These are phyloP conservation scores for Rhinocladiella similis DNA, from an alignment of 2,329 filamentous ascomycete species.

Conservation along the genomic window DNA sequence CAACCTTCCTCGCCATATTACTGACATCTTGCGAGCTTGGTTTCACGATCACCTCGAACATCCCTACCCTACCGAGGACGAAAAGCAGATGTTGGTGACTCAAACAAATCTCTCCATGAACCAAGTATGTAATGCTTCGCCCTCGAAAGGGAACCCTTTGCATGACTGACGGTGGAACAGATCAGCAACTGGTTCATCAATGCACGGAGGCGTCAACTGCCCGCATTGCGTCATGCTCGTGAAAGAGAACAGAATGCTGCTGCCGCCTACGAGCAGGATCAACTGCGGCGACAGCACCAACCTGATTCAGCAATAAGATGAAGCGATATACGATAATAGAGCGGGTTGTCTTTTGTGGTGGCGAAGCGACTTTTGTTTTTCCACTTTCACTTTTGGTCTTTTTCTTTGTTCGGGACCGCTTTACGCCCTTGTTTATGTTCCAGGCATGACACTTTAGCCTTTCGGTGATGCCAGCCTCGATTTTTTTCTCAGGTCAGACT, in stretches of 20 bases:
- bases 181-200: constrained; percentile 58
- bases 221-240: constrained; percentile 38
- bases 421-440: too few relatives aligned
- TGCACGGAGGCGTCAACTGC: constrained; percentile 49
- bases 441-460: too few relatives aligned
- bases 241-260: constrained; percentile 10
- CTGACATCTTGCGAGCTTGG: constrained; percentile 77
- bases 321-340: neutral
- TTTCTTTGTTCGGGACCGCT: too few relatives aligned
- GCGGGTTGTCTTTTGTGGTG: too few relatives aligned
- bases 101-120: constrained; percentile 77
- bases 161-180: constrained; percentile 30
- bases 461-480: too few relatives aligned
- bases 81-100: constrained; percentile 78
- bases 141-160: neutral
- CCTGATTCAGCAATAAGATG: neutral
- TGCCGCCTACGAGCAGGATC: constrained; percentile 18
- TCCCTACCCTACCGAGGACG: constrained; percentile 83
- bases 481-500: too few relatives aligned
- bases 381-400: too few relatives aligned
- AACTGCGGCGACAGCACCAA: constrained; percentile 12
- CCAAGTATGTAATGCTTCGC: constrained; percentile 39
- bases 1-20: constrained; percentile 88
- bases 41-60: constrained; percentile 75
- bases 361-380: too few relatives aligned